Evolutionary conservation across 2,329 filamentous ascomycete species (phyloP).

Genomic region (Neocucurbitaria cava): DNA sequence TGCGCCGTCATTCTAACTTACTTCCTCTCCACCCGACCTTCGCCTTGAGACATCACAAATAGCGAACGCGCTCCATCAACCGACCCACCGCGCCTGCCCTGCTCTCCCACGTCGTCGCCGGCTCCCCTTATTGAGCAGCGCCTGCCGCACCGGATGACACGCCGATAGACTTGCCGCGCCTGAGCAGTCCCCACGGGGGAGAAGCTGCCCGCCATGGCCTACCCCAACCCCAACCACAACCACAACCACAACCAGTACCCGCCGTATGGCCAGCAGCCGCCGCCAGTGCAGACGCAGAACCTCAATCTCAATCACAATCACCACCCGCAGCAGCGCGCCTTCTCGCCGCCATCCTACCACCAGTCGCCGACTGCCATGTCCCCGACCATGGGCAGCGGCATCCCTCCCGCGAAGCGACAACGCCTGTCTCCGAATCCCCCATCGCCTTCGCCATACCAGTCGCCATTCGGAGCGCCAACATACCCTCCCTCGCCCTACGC

Average conservation of each 20-base stretch:
- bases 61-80: slow-evolving; percentile 22
- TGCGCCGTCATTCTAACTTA: slow-evolving; percentile 33
- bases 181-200: slow-evolving; percentile 32
- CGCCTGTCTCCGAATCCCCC: slow-evolving; percentile 71
- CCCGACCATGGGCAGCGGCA: slow-evolving; percentile 46
- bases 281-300: slow-evolving; percentile 50
- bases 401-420: slow-evolving; percentile 76
- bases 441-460: slow-evolving; percentile 60
- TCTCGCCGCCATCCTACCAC: slow-evolving; percentile 45
- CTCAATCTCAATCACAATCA: slow-evolving; percentile 48
- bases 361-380: slow-evolving; percentile 63
- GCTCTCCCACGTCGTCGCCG: slow-evolving; percentile 12
- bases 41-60: slow-evolving; percentile 19
- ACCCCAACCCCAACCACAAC: slow-evolving; percentile 40
- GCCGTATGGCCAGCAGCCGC: slow-evolving; percentile 33
- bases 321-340: slow-evolving; percentile 50
- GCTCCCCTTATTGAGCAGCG: neutral
- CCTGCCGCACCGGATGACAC: slow-evolving; percentile 30
- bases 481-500: slow-evolving; percentile 48
- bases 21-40: slow-evolving; percentile 14
- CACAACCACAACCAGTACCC: slow-evolving; percentile 43
- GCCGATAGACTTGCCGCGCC: slow-evolving; percentile 29
- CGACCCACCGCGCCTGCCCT: slow-evolving; percentile 13
- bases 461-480: slow-evolving; percentile 56
- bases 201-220: slow-evolving; percentile 42